phyloP scores from a whole-genome alignment of 1,284 basidiomycete species.

The Quambalaria eucalypti region DNA sequence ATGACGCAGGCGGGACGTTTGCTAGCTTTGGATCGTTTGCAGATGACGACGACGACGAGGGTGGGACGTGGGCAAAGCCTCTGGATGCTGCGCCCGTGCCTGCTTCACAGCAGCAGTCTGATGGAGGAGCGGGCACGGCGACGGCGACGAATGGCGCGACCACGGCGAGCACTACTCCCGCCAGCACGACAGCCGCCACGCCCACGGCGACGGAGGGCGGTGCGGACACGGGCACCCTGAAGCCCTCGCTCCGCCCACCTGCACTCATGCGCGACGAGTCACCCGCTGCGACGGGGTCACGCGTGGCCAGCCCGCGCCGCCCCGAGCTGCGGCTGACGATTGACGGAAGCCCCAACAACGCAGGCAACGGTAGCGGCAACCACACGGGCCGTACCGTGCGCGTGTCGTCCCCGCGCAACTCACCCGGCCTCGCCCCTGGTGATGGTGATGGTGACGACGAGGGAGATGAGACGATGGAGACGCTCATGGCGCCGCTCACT shows the following conservation, averaged over 20 bases:
- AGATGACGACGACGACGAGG: slow-evolving; percentile 29
- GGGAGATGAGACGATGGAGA: not conserved
- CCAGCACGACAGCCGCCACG: slow-evolving; percentile 3
- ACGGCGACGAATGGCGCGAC: too few species aligned
- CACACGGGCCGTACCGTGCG: too few species aligned
- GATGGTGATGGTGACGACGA: not conserved
- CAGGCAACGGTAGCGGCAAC: not conserved
- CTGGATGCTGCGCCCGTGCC: slow-evolving; percentile 14
- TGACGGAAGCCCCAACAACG: slow-evolving; percentile 7
- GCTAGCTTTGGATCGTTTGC: slow-evolving; percentile 31
- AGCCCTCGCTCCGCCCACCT: slow-evolving; percentile 10
- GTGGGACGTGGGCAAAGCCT: slow-evolving; percentile 42
- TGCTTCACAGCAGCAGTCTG: too few species aligned
- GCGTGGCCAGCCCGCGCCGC: slow-evolving; percentile 14
- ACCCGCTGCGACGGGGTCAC: too few species aligned
- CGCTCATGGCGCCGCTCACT: not conserved
- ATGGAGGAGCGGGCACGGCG: too few species aligned
- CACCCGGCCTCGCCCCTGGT: not conserved
- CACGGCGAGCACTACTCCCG: too few species aligned
- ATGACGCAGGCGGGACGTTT: slow-evolving; percentile 24
- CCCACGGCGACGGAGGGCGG: slow-evolving; percentile 9
- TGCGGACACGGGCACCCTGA: slow-evolving; percentile 11
- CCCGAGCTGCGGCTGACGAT: slow-evolving; percentile 35
- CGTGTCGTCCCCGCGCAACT: not conserved
- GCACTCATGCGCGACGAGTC: slow-evolving; percentile 1